phyloP scores from a whole-genome alignment of 1,284 basidiomycete genomes.

The Ceratobasidium sp. region DNA sequence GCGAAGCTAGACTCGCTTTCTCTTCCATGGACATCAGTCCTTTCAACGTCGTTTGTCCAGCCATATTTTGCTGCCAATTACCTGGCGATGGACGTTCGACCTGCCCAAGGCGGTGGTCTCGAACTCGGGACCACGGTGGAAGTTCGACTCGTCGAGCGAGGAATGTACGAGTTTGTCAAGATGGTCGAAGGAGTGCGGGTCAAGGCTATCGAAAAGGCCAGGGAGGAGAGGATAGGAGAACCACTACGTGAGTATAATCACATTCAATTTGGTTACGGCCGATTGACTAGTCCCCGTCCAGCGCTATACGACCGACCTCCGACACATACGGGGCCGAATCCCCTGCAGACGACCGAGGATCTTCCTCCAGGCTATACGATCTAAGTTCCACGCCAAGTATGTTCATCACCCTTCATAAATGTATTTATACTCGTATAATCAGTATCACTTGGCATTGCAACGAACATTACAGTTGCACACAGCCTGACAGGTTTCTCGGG shows the following conservation, averaged over 20 bases:
- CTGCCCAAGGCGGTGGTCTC: constrained; percentile 68
- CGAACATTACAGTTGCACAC: too few species aligned
- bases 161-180: constrained; percentile 74
- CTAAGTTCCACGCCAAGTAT: too few species aligned
- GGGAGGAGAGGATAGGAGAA: constrained; percentile 64
- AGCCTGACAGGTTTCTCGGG: too few species aligned
- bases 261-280: not conserved
- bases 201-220: constrained; percentile 72
- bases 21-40: constrained; percentile 66
- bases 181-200: constrained; percentile 76
- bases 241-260: constrained; percentile 63
- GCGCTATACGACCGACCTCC: not conserved
- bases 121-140: constrained; percentile 66
- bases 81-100: constrained; percentile 67
- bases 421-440: too few species aligned
- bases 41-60: constrained; percentile 74
- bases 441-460: too few species aligned
- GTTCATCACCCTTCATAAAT: too few species aligned
- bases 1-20: constrained; percentile 59
- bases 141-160: constrained; percentile 68
- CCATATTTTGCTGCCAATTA: constrained; percentile 74
- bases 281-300: not conserved
- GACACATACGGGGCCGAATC: too few species aligned
- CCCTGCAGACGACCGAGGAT: too few species aligned
- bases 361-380: too few species aligned